Base-by-base conservation (phyloP, 208 protist species). In the Wallacemonas sp. region DNA sequence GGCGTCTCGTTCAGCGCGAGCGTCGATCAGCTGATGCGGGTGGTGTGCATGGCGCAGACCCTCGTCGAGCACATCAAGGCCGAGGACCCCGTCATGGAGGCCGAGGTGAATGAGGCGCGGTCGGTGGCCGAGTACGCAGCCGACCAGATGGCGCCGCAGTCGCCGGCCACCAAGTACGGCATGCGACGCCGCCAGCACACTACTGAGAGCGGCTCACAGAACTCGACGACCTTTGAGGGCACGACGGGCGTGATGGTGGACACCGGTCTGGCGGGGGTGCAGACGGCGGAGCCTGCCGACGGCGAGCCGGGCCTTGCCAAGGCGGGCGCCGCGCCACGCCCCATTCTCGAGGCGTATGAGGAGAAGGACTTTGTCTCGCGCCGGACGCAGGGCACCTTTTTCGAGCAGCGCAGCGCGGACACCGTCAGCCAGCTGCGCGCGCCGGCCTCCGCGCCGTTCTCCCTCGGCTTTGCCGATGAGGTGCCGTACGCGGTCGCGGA, bases 11-110 rank as follows among this genome's bases (percentile, higher is more conserved):
- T 91, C 54, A 75, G 90, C 49, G 38, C 89, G 18, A 73, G 67
- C 26, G 57, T 88, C 26, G 75, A 86, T 63, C 72, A 92, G 65
- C 59, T 94, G 20, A 65, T 84, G 45, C 46, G 76, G 54, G 59
- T 94, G 7, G 64, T 65, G 10, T 69, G 85, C 23, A 57, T 92
- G 2, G 67, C 74, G 12, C 61, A 75, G 59, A 67, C 65, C 20
- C 31, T 92, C 1, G 49, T 67, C 45, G 31, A 72, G 31, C 87
- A 96, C 64, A 65, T 96, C n/a, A 20, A 52, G 10, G 36, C 65
- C 23, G 76, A 91, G 39, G 91, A 96, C 59, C 7, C 70, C 22
- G 66, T 66, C 41, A 79, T 92, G 75, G 66, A 84, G 48, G 54
- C 55, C 14, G 76, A 82, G 33, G 77, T 92, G 32, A 79, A 81